These are phyloP conservation scores for Penicillium paxilli DNA, from an alignment of 495 filamentous ascomycete genomes.

Conservation along the genomic window DNA sequence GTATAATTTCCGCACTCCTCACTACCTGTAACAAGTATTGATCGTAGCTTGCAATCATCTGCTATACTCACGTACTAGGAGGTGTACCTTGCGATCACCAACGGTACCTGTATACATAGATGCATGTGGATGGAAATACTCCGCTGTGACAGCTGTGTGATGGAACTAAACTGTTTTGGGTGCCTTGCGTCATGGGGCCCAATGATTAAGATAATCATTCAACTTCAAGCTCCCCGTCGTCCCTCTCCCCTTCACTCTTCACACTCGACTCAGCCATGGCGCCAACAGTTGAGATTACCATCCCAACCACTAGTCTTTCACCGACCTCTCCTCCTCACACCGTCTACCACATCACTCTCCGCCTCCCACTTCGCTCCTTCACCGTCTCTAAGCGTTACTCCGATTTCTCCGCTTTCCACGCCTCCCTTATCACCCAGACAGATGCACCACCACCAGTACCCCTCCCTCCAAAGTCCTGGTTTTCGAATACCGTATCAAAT, in stretches of 20 bases:
- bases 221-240: neutral
- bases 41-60: no score
- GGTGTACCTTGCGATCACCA: no score
- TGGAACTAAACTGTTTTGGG: slow-evolving; percentile 11
- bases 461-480: slow-evolving; percentile 83
- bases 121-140: no score
- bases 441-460: slow-evolving; percentile 62
- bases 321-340: slow-evolving; percentile 74
- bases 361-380: slow-evolving; percentile 83
- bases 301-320: slow-evolving; percentile 70
- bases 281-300: slow-evolving; percentile 75
- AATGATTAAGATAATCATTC: neutral
- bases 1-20: no score
- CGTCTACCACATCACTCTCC: slow-evolving; percentile 86
- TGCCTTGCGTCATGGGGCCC: slow-evolving; percentile 17
- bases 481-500: slow-evolving; percentile 73
- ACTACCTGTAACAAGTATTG: no score
- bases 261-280: slow-evolving; percentile 54
- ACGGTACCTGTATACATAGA: no score
- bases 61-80: no score
- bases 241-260: neutral
- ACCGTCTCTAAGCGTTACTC: slow-evolving; percentile 92
- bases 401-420: slow-evolving; percentile 81
- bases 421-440: slow-evolving; percentile 61
- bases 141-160: no score